Percentiles rank a stretch among this genome's conserved stretches.
Conservation (phyloP, 306 rosid species). For the Begonia fuchsioides region DNA sequence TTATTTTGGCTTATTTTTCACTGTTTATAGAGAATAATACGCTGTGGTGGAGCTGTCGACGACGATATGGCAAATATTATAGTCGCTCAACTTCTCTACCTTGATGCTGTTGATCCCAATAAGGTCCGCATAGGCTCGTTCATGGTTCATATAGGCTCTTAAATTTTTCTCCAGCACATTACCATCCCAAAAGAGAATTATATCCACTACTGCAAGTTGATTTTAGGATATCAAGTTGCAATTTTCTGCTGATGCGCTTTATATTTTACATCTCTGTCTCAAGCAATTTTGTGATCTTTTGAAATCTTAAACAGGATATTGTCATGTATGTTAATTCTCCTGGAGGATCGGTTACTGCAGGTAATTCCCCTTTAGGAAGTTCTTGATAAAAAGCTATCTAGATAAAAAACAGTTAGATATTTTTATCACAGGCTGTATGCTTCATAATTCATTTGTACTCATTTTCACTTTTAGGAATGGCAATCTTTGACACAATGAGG, state of each 20-base stretch:
- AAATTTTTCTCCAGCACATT: too few species aligned
- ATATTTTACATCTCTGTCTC: too few species aligned
- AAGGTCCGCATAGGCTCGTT: too few species aligned
- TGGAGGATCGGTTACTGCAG: slow-evolving; percentile 98
- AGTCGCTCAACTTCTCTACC: slow-evolving; percentile 95
- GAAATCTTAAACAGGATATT: slow-evolving; percentile 57
- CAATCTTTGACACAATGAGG: slow-evolving; percentile 85
- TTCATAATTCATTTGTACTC: too few species aligned
- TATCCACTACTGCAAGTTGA: not conserved
- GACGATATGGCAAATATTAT: slow-evolving; percentile 99
- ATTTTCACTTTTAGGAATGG: slow-evolving; percentile 50
- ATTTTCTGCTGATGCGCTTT: too few species aligned
- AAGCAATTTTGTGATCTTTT: not conserved
- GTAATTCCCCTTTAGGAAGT: slow-evolving; percentile 24
- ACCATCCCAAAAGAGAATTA: too few species aligned
- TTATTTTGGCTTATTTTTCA: slow-evolving; percentile 8
- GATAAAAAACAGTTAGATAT: too few species aligned
- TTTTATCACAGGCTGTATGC: too few species aligned
- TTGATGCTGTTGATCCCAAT: slow-evolving; percentile 85
- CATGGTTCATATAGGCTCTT: too few species aligned
- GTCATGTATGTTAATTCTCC: slow-evolving; percentile 97
- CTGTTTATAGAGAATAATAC: slow-evolving; percentile 66
- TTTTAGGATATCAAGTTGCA: too few species aligned
- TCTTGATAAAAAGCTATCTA: too few species aligned
- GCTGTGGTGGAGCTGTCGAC: slow-evolving; percentile 98